Base-by-base conservation (phyloP, 495 filamentous ascomycete species). In the Aspergillus cavernicola region DNA sequence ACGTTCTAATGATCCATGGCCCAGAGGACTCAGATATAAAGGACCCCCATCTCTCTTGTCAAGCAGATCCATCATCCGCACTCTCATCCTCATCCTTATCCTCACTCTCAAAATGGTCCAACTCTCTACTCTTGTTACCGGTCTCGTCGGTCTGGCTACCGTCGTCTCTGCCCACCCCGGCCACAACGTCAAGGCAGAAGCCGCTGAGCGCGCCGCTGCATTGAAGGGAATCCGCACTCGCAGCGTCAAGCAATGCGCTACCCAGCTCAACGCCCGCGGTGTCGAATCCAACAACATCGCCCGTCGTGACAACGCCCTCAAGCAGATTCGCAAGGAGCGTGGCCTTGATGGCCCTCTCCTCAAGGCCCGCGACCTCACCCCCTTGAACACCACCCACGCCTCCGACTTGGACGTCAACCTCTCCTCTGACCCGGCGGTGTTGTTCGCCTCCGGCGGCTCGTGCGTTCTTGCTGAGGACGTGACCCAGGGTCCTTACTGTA, bases 401-500 rank as follows among this genome's bases (percentile, higher is more conserved):
- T 58, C 55, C 43, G 16, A 38, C 50, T 64, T 72, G 15, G 73
- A 72, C 0, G 63, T 79, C 26, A 77, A 74, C 53, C 66, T 68
- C 46, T 69, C 71, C 18, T 79, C 75, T 38, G 76, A 80, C 48
- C 65, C 75, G 0, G 57, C 59, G 9, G 64, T 75, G 18, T 67
- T 85, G 8, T 85, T 84, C 58, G 61, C 72, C 22, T 78, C 79
- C 26, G 70, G 74, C 45, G 73, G 73, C 5, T 76, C 77, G n/a
- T 83, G 79, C 56, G 75, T 83, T 31, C 69, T 83, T 24, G 79
- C 69, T 49, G 77, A 77, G 2, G 73, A 77, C 55, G 78, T 80
- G 22, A 81, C 80, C 37, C 72, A 82, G 62, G 80, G 80, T 13
- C 79, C 79, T 37, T 80, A 81, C 65, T 82, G 75, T 50, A 16